These are phyloP conservation scores for Pisolithus thermaeus DNA, from an alignment of 1,284 basidiomycete species.

Conservation along the genomic window DNA sequence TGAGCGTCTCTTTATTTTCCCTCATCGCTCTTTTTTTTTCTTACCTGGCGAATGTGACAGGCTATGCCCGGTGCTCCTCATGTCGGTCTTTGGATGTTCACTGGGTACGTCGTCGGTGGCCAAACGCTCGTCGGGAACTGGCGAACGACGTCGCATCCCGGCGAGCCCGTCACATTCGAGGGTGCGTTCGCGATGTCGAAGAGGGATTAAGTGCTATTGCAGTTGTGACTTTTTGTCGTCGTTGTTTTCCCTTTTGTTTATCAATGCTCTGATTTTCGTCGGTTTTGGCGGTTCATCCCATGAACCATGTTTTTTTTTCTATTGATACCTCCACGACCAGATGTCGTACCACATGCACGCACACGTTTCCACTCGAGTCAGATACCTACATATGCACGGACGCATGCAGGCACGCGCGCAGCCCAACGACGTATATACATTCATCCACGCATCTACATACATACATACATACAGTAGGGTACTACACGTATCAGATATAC, in stretches of 20 bases:
- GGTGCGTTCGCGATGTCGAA: conserved; percentile 51
- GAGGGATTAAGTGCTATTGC: conserved; percentile 20
- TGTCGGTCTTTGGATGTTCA: conserved; percentile 49
- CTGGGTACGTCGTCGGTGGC: conserved; percentile 61
- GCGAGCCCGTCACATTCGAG: conserved; percentile 44
- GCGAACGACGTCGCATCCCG: conserved; percentile 40
- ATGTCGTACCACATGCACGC: too few relatives aligned
- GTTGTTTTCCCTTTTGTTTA: neutral
- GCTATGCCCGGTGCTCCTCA: conserved; percentile 9
- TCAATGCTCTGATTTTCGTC: too few relatives aligned
- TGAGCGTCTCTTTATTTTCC: conserved; percentile 15
- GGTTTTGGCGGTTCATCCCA: too few relatives aligned
- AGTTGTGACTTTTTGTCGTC: neutral
- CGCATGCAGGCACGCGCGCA: too few relatives aligned
- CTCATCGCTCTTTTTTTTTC: neutral
- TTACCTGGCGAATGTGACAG: neutral
- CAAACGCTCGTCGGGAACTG: conserved; percentile 66
- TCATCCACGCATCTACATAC: too few relatives aligned
- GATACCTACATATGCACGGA: too few relatives aligned
- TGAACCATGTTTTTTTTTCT: too few relatives aligned
- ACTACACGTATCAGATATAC: too few relatives aligned
- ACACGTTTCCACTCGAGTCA: too few relatives aligned
- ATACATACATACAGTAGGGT: too few relatives aligned
- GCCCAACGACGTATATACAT: too few relatives aligned
- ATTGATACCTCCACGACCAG: too few relatives aligned